These are phyloP conservation scores for Starmerella floris DNA, from an alignment of 805 yeast genomes.

Conservation along the genomic window DNA sequence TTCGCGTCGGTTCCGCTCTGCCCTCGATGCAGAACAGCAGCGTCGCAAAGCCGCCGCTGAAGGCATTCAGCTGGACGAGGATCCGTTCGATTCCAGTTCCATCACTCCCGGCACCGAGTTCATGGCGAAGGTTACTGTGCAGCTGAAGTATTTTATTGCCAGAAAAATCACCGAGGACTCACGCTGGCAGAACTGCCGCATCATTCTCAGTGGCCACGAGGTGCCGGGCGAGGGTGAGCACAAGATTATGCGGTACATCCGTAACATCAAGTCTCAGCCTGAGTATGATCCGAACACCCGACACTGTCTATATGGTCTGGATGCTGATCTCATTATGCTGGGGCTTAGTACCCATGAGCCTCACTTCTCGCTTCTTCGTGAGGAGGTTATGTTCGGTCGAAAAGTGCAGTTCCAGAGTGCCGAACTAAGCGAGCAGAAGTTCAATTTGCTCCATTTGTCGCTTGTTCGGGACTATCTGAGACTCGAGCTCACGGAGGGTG, in stretches of 20 bases:
- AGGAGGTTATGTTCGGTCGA: constrained; percentile 83
- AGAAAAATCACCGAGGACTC: constrained; percentile 78
- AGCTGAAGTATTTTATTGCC: constrained; percentile 82
- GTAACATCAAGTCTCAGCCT: constrained; percentile 78
- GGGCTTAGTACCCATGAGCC: constrained; percentile 98
- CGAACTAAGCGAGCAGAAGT: constrained; percentile 63
- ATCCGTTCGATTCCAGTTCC: constrained; percentile 88
- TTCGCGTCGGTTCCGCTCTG: constrained; percentile 82
- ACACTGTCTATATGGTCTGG: constrained; percentile 95
- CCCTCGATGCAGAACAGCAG: constrained; percentile 66
- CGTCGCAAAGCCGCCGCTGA: constrained; percentile 30
- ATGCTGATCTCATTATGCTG: constrained; percentile 92
- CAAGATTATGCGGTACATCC: constrained; percentile 87
- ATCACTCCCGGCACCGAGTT: constrained; percentile 98
- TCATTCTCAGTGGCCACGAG: constrained; percentile 84
- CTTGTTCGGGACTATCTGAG: constrained; percentile 82
- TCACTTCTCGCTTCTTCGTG: constrained; percentile 84
- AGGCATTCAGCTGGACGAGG: constrained; percentile 66
- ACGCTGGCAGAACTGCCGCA: constrained; percentile 81
- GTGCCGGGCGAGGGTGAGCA: constrained; percentile 99
- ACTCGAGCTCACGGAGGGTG: constrained; percentile 37
- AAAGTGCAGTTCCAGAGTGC: constrained; percentile 25
- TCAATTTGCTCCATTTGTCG: constrained; percentile 70
- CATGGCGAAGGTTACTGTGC: constrained; percentile 75
- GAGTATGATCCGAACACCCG: constrained; percentile 81